A percentile compares a stretch with the other conserved stretches of the same genome.
Conservation (phyloP, 2,329 filamentous ascomycete genomes). For the Bipolaris sorokiniana region DNA sequence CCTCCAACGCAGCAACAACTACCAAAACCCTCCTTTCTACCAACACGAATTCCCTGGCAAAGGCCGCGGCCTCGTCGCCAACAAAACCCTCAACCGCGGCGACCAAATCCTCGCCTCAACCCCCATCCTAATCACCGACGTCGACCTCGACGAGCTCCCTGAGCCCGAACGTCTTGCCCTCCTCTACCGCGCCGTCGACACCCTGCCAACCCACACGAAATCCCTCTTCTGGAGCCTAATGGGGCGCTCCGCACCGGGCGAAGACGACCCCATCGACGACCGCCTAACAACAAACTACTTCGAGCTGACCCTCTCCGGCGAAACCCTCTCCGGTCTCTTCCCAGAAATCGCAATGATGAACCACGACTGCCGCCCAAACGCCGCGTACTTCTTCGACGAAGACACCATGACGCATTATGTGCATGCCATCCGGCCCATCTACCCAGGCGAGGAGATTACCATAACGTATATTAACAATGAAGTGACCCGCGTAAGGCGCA, state of each 20-base stretch:
- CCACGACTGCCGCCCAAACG: conserved; percentile 48
- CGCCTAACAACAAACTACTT: conserved; percentile 48
- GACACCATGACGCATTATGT: conserved; percentile 49
- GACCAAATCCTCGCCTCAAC: conserved; percentile 45
- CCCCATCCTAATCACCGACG: conserved; percentile 40
- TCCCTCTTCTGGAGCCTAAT: conserved; percentile 39
- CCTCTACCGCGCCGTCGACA: conserved; percentile 35
- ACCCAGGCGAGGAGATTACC: conserved; percentile 51
- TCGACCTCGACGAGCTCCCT: conserved; percentile 31
- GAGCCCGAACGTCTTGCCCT: conserved; percentile 35
- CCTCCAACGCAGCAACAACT: conserved; percentile 30
- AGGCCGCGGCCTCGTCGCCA: conserved; percentile 43
- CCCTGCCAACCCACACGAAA: conserved; percentile 29
- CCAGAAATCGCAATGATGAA: conserved; percentile 48
- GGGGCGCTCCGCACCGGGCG: conserved; percentile 30
- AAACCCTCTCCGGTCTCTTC: conserved; percentile 35
- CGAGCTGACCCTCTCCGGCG: conserved; percentile 34
- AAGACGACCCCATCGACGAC: conserved; percentile 42
- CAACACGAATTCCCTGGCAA: conserved; percentile 41
- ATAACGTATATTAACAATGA: conserved; percentile 53
- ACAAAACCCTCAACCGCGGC: conserved; percentile 43
- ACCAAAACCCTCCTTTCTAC: conserved; percentile 36
- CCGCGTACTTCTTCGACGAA: conserved; percentile 51
- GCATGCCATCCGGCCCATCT: conserved; percentile 48
- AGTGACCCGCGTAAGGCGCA: conserved; percentile 35